Conservation (phyloP, 306 rosid species). For the Ziziphus jujuba region DNA sequence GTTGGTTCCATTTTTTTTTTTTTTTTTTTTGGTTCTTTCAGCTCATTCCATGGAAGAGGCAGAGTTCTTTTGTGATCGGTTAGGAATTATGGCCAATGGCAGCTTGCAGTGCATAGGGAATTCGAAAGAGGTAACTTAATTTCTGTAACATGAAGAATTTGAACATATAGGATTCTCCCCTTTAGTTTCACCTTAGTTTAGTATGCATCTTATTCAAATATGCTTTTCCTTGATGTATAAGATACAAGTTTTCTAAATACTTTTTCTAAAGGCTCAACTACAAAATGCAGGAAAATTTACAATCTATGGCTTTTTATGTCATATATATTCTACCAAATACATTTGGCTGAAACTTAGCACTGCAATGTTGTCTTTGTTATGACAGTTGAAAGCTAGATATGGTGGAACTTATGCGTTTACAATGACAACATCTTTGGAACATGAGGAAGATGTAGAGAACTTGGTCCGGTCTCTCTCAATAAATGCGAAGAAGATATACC, state of each 20-base stretch:
- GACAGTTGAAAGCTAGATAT: conserved; percentile 80
- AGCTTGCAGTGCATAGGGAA: conserved; percentile 91
- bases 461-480: conserved; percentile 61
- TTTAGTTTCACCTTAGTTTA: too few relatives aligned
- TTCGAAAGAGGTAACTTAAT: conserved; percentile 67
- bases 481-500: conserved; percentile 68
- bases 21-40: conserved; percentile 42
- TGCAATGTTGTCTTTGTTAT: neutral
- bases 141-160: neutral
- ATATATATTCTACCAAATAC: too few relatives aligned
- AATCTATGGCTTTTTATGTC: too few relatives aligned
- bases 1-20: conserved; percentile 24
- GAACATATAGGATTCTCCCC: too few relatives aligned
- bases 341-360: too few relatives aligned
- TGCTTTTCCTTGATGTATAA: too few relatives aligned
- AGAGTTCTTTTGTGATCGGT: conserved; percentile 78
- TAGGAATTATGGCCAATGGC: conserved; percentile 81
- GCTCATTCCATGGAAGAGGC: conserved; percentile 99
- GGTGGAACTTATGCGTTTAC: conserved; percentile 88
- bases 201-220: too few relatives aligned
- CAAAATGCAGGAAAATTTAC: too few relatives aligned
- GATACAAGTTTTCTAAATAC: too few relatives aligned
- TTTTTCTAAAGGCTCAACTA: conserved; percentile 3
- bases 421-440: conserved; percentile 66
- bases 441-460: conserved; percentile 74